phyloP scores from a whole-genome alignment of 805 yeast genomes.

The Yarrowia osloensis region DNA sequence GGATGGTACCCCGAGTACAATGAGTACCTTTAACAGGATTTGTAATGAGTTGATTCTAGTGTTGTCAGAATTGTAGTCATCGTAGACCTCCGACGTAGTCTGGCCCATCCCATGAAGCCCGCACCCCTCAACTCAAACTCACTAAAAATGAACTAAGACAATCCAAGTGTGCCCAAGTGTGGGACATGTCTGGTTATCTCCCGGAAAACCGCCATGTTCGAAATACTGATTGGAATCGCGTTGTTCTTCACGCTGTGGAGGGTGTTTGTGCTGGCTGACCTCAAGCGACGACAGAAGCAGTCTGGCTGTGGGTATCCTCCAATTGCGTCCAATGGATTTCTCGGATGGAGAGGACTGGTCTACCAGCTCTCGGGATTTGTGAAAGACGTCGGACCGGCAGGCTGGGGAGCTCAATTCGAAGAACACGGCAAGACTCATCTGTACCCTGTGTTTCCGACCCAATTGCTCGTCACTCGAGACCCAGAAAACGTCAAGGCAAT shows the following conservation, averaged over 20 bases:
- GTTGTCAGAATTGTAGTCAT: too few relatives aligned
- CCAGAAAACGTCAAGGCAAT: slow-evolving; percentile 43
- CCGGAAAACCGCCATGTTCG: neutral
- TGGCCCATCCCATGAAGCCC: too few relatives aligned
- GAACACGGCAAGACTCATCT: neutral
- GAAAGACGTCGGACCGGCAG: neutral
- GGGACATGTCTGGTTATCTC: too few relatives aligned
- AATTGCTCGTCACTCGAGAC: slow-evolving; percentile 36
- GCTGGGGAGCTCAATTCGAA: neutral
- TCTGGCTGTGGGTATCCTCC: neutral
- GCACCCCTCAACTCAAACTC: neutral
- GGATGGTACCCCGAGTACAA: slow-evolving; percentile 95
- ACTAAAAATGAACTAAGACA: neutral
- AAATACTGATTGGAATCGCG: neutral
- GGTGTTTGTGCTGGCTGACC: neutral
- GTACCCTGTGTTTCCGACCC: neutral
- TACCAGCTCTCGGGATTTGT: neutral
- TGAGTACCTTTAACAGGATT: neutral
- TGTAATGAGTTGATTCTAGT: neutral
- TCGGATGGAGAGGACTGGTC: slow-evolving; percentile 15
- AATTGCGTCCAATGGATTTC: neutral
- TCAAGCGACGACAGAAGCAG: neutral
- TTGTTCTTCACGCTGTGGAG: neutral
- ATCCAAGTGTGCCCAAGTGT: neutral
- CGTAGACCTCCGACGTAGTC: too few relatives aligned